Percentiles rank a stretch among this genome's conserved stretches.
phyloP scores from a whole-genome alignment of 768 basidiomycete species.

The Mycena indigotica region DNA sequence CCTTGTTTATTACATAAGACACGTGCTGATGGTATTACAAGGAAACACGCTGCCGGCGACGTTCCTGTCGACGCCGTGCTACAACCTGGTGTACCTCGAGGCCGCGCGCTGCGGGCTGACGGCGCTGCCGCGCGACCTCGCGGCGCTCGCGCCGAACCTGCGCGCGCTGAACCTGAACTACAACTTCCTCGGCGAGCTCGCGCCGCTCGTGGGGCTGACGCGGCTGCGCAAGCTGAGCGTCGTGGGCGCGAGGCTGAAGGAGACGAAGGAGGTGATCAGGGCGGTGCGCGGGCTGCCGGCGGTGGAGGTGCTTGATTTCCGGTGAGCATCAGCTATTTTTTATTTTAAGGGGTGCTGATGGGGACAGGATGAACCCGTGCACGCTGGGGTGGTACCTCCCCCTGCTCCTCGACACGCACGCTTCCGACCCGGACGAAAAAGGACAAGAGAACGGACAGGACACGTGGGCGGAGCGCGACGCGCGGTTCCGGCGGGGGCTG shows the following conservation, averaged over 20 bases:
- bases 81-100: conserved; percentile 91
- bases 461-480: conserved; percentile 77
- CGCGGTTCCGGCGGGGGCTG: conserved; percentile 84
- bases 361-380: conserved; percentile 85
- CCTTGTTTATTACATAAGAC: too few species aligned
- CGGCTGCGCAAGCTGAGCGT: conserved; percentile 83
- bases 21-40: conserved; percentile 35
- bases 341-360: neutral
- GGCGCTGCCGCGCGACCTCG: conserved; percentile 68
- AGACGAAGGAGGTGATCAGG: conserved; percentile 69
- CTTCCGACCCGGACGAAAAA: too few species aligned
- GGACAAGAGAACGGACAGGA: conserved; percentile 29
- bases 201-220: conserved; percentile 67
- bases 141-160: conserved; percentile 74
- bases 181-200: conserved; percentile 84
- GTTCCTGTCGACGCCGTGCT: conserved; percentile 75
- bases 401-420: conserved; percentile 65
- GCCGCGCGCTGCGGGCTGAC: conserved; percentile 83
- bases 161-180: conserved; percentile 94
- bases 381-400: conserved; percentile 97
- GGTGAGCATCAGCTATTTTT: conserved; percentile 59
- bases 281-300: conserved; percentile 72
- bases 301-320: conserved; percentile 88
- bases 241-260: conserved; percentile 78
- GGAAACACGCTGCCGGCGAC: conserved; percentile 68